Conservation (phyloP, 441 rosid genomes). For the Populus tomentosa region DNA sequence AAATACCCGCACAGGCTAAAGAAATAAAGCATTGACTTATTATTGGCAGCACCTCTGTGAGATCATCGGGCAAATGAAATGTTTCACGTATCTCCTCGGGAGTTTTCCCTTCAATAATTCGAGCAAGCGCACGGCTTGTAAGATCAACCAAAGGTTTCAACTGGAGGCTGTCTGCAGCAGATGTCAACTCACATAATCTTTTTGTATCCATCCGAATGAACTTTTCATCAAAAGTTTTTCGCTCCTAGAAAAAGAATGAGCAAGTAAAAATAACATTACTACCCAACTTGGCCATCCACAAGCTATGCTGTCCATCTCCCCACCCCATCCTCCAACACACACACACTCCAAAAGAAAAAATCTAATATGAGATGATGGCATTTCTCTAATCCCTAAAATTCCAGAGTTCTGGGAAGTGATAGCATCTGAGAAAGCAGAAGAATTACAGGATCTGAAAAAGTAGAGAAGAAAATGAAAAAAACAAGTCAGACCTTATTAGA, state of each 20-base stretch:
- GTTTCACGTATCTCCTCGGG: slow-evolving; percentile 70
- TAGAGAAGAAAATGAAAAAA: background rate
- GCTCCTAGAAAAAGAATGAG: slow-evolving; percentile 39
- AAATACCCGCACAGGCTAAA: slow-evolving; percentile 7
- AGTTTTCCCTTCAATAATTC: slow-evolving; percentile 65
- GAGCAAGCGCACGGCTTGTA: slow-evolving; percentile 63
- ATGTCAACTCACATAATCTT: slow-evolving; percentile 55
- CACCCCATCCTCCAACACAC: background rate
- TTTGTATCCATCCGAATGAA: slow-evolving; percentile 58
- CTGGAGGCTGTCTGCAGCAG: slow-evolving; percentile 66
- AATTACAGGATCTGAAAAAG: background rate
- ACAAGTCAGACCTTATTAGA: slow-evolving; percentile 54
- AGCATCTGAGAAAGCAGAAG: background rate
- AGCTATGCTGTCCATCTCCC: background rate
- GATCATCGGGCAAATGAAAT: slow-evolving; percentile 68
- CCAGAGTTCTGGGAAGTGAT: background rate
- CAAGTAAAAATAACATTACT: background rate
- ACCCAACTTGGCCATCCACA: background rate
- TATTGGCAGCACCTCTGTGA: slow-evolving; percentile 48
- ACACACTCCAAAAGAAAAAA: background rate
- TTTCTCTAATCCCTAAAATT: background rate
- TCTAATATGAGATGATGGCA: background rate
- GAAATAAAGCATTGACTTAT: background rate
- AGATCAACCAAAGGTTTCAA: slow-evolving; percentile 67
- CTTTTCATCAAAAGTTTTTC: slow-evolving; percentile 54